Base-by-base conservation (phyloP, 768 basidiomycete species). In the Boletus coccyginus region DNA sequence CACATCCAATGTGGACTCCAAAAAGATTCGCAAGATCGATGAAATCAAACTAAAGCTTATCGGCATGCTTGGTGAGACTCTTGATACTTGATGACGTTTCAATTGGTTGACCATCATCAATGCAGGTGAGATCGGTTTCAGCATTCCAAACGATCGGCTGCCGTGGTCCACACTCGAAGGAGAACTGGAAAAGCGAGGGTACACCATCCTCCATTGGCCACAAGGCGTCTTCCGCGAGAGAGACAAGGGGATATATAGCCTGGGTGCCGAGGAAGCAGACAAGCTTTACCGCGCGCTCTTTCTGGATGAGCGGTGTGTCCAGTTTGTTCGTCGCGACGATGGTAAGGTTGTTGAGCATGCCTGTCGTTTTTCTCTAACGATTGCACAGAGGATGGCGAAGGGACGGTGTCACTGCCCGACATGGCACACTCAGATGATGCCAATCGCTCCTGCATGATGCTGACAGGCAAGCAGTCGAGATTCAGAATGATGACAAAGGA, bases 11-110 rank as follows among this genome's bases (percentile, higher is more conserved):
- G 13, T 7, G 6, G 36, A 39, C 6, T 0, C 19, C 5, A 27
- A 36, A 16, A 38, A 36, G 12, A 32, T 5, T 3, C 24, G 21
- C 14, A 58, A 46, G 49, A 43, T 59, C 3, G 27, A 56, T 12
- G 5, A 46, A 36, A 51, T 58, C 40, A 42, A 46, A 42, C 16
- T 44, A 14, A 38, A 24, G 10, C 50, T 59, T 5, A n/a, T 55
- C 5, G 13, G 38, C 2, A 58, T 60, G 59, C 59, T 58, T 46
- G 31, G 56, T 58, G 11, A 40, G 56, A 42, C 5, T 14, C 24
- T 21, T 12, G 3, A 2, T 29, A 24, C 5, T 8, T 7, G n/a
- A n/a, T 10, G 16, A 5, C 6, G 1, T 27, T 5, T 41, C 10
- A 10, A 21, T 5, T 8, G 2, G 40, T 21, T 5, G 1, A 41